Base-by-base conservation (phyloP, 2,329 filamentous ascomycete genomes). In the Didymella pinodella region DNA sequence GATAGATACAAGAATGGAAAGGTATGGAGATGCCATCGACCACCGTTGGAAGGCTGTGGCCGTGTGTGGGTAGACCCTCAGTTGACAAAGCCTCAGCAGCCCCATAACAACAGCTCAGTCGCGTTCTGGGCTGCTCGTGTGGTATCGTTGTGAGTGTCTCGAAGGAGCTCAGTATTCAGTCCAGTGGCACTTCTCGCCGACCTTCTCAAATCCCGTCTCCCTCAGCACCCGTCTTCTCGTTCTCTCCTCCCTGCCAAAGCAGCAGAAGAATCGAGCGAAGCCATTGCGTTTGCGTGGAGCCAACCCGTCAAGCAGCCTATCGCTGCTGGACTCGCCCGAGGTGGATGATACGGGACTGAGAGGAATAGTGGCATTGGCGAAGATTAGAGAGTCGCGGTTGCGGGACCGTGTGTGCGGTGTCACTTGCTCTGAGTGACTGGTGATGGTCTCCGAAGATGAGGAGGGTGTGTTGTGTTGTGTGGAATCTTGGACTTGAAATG, bases 281-380 rank as follows among this genome's bases (percentile, higher is more conserved):
- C 61, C 68, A 38, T 57, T 75, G 50, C 74, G 67, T 56, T 69
- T 70, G 14, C 72, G 66, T 20, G 71, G 72, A 7, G 57, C 56
- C 14, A 75, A 66, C 10, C 72, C 73, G 0, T 68, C 67, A 38
- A 70, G 70, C 1, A 68, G 63, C 14, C 54, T 51, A 29, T 70
- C 65, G 45, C 52, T 64, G 28, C 29, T 46, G 4, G 43, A 55
- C 28, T 53, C 50, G 43, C 52, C 47, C 8, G 68, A 63, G 2
- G 64, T 58, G 0, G 72, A 66, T 0, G 65, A 64, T 2, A 58
- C 43, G 0, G 74, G 74, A 59, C 70, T 74, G 16, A 75, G 67
- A 2, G 74, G 74, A 44, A 76, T 74, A 2, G 70, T 75, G 1
- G 74, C 74, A 41, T 75, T 72, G 57, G 64, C 66, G 66, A 76